Evolutionary conservation across 441 rosid species (phyloP).

Genomic region (Adansonia madagascariensis): DNA sequence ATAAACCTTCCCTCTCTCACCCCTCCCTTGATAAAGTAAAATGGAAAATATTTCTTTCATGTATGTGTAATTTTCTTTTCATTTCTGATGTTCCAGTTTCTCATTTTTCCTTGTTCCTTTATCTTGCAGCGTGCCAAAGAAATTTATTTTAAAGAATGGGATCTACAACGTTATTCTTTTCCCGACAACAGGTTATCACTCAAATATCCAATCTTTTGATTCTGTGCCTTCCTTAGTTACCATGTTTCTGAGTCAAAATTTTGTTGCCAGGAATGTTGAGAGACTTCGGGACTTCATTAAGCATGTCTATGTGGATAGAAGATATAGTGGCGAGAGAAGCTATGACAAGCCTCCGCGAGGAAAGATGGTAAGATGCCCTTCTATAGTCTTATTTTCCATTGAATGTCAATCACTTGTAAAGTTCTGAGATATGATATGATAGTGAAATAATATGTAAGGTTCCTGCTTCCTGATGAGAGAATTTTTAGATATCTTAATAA

Average conservation of each 20-base stretch:
- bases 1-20: neutral
- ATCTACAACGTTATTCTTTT: conserved; percentile 68
- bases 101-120: conserved; percentile 16
- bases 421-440: neutral
- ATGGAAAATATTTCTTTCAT: neutral
- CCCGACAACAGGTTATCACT: conserved; percentile 79
- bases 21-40: neutral
- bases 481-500: conserved; percentile 10
- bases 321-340: conserved; percentile 71
- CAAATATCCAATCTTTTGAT: conserved; percentile 22
- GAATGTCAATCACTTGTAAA: neutral
- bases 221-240: conserved; percentile 19
- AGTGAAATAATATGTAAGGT: neutral
- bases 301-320: conserved; percentile 88
- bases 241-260: conserved; percentile 36
- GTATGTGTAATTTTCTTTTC: conserved; percentile 22
- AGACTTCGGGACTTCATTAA: conserved; percentile 84
- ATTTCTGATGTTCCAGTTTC: conserved; percentile 14
- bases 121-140: conserved; percentile 78
- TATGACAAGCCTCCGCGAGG: conserved; percentile 79
- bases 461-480: neutral
- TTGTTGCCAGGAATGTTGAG: conserved; percentile 70
- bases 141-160: conserved; percentile 84
- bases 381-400: conserved; percentile 1
- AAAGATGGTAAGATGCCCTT: conserved; percentile 51